Conservation (phyloP, 2,329 filamentous ascomycete species). For the Coniochaeta prunicola region DNA sequence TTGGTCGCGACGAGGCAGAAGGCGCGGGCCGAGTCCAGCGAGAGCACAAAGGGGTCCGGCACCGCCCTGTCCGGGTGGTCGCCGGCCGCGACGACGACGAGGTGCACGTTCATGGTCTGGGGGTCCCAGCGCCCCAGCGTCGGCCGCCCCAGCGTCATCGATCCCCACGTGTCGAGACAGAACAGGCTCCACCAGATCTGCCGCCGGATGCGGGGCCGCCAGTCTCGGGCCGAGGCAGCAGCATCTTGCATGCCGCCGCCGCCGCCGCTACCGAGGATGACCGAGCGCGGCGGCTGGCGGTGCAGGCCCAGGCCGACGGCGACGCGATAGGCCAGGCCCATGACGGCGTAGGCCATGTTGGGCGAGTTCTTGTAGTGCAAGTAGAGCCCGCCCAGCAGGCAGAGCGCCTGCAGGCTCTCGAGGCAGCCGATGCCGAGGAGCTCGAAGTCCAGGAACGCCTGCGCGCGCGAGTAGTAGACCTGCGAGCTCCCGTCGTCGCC, state of each 20-base stretch:
- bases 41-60: not conserved
- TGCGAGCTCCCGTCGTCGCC: not conserved
- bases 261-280: not conserved
- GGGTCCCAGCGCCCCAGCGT: not conserved
- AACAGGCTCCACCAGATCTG: constrained; percentile 37
- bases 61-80: not conserved
- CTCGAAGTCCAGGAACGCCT: not conserved
- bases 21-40: not conserved
- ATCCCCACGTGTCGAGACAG: constrained; percentile 33
- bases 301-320: constrained; percentile 14
- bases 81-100: not conserved
- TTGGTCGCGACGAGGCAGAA: not conserved
- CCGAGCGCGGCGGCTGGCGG: constrained; percentile 2
- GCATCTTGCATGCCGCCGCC: not conserved
- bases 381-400: constrained; percentile 13
- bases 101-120: not conserved
- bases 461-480: not conserved
- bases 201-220: constrained; percentile 22
- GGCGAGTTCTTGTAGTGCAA: constrained; percentile 16
- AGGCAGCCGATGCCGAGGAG: constrained; percentile 5
- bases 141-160: constrained; percentile 32
- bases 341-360: constrained; percentile 14
- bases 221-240: not conserved
- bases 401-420: constrained; percentile 14
- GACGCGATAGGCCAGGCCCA: constrained; percentile 12